These are phyloP conservation scores for Epichloe baconii DNA, from an alignment of 2,329 filamentous ascomycete species.

Conservation along the genomic window DNA sequence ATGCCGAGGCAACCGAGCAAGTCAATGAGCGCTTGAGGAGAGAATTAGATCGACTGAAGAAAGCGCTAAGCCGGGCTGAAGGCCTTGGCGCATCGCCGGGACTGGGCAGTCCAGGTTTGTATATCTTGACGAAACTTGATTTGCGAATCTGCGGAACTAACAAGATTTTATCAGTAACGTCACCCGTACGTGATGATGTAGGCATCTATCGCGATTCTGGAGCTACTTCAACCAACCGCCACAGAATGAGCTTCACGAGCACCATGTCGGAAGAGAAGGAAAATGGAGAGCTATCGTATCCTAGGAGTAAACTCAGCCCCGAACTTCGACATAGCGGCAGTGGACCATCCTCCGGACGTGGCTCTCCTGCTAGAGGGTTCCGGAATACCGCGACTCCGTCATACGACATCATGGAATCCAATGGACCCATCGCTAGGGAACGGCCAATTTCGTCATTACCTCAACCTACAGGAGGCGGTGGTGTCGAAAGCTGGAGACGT, in stretches of 20 bases:
- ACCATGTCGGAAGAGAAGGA: slow-evolving; percentile 66
- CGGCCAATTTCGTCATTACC: slow-evolving; percentile 24
- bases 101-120: slow-evolving; percentile 24
- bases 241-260: slow-evolving; percentile 50
- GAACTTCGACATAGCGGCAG: slow-evolving; percentile 40
- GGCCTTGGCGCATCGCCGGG: slow-evolving; percentile 29
- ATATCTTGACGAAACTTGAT: background rate
- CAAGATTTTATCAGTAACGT: slow-evolving; percentile 24
- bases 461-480: slow-evolving; percentile 20
- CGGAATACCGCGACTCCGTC: slow-evolving; percentile 23
- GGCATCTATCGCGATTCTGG: slow-evolving; percentile 45
- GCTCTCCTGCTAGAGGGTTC: slow-evolving; percentile 45
- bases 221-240: slow-evolving; percentile 26
- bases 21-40: slow-evolving; percentile 71
- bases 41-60: slow-evolving; percentile 87
- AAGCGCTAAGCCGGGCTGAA: slow-evolving; percentile 57
- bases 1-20: slow-evolving; percentile 79
- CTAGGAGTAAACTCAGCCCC: slow-evolving; percentile 40
- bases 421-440: slow-evolving; percentile 15
- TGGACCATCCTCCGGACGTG: slow-evolving; percentile 40
- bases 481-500: slow-evolving; percentile 80
- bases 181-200: slow-evolving; percentile 43
- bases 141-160: background rate
- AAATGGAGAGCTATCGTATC: slow-evolving; percentile 42
- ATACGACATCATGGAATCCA: slow-evolving; percentile 21